Evolutionary conservation across 768 basidiomycete species (phyloP).

Genomic region (Xerocomus spinulosus): DNA sequence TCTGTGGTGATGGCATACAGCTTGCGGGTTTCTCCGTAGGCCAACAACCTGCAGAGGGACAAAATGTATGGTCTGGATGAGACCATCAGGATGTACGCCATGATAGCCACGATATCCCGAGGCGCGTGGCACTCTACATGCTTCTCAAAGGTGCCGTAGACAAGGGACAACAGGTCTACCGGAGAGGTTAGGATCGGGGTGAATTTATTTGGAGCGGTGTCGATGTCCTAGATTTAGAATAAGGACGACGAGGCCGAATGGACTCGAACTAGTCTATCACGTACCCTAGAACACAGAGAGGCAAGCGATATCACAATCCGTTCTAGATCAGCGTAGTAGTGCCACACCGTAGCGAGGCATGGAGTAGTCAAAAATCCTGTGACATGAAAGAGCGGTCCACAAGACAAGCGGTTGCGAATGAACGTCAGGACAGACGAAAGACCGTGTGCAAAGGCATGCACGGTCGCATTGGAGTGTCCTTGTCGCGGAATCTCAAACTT

Average conservation of each 20-base stretch:
- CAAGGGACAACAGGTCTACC: slow-evolving; percentile 49
- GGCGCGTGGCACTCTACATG: slow-evolving; percentile 55
- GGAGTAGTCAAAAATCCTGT: slow-evolving; percentile 13
- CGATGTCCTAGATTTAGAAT: slow-evolving; percentile 26
- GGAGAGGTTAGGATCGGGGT: slow-evolving; percentile 41
- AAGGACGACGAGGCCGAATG: neutral
- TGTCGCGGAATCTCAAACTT: slow-evolving; percentile 31
- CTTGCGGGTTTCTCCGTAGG: slow-evolving; percentile 37
- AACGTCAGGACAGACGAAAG: slow-evolving; percentile 51
- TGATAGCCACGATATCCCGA: slow-evolving; percentile 42
- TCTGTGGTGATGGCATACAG: slow-evolving; percentile 18
- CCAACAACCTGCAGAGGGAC: slow-evolving; percentile 55
- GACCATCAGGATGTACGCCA: slow-evolving; percentile 65
- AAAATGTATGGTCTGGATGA: slow-evolving; percentile 62
- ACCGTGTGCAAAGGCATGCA: slow-evolving; percentile 64
- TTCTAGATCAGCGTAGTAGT: slow-evolving; percentile 47
- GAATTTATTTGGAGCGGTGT: slow-evolving; percentile 37
- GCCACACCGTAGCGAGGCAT: slow-evolving; percentile 43
- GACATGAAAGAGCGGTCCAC: slow-evolving; percentile 35
- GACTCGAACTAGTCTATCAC: slow-evolving; percentile 14
- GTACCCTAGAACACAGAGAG: slow-evolving; percentile 55
- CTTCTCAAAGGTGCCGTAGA: slow-evolving; percentile 53
- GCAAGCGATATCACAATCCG: slow-evolving; percentile 50
- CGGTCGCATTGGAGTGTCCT: slow-evolving; percentile 45
- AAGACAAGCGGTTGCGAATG: slow-evolving; percentile 44